Evolutionary conservation across 176 grass and related monocot genomes (phyloP).

Genomic region (Melocanna baccifera): DNA sequence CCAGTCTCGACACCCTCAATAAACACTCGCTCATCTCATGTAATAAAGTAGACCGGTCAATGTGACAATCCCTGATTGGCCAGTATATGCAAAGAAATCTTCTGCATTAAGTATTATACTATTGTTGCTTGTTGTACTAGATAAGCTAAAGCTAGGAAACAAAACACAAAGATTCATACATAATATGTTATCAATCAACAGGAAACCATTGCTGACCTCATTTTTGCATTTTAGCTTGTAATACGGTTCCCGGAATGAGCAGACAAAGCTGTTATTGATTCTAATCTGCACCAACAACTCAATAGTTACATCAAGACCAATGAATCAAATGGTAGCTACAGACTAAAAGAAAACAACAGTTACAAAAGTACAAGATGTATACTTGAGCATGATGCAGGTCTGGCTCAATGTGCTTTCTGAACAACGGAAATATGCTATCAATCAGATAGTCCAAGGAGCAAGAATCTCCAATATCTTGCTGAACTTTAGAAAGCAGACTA

Average conservation of each 20-base stretch:
- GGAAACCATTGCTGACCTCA: constrained; percentile 63
- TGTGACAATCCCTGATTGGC: not conserved
- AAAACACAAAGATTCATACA: constrained; percentile 5
- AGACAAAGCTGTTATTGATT: constrained; percentile 98
- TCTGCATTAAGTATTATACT: not conserved
- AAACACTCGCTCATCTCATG: no score
- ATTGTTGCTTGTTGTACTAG: not conserved
- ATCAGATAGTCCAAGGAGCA: constrained; percentile 98
- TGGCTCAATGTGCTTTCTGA: constrained; percentile 95
- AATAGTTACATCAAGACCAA: constrained; percentile 41
- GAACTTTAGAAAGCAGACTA: constrained; percentile 95
- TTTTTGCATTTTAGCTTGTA: constrained; percentile 99
- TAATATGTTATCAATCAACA: constrained; percentile 23
- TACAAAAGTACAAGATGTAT: constrained; percentile 25
- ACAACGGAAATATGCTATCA: constrained; percentile 97
- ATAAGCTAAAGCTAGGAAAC: not conserved
- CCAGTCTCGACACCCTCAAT: no score
- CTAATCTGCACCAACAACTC: constrained; percentile 68
- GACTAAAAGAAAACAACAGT: constrained; percentile 14
- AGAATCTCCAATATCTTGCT: constrained; percentile 97
- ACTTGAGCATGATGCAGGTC: constrained; percentile 98
- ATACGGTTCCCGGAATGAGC: constrained; percentile 93
- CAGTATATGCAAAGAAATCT: not conserved
- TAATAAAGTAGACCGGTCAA: no score
- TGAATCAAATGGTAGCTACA: constrained; percentile 21